Conservation (phyloP, 371 early-diverging fungal genomes). For the Actinomortierella wolfii region DNA sequence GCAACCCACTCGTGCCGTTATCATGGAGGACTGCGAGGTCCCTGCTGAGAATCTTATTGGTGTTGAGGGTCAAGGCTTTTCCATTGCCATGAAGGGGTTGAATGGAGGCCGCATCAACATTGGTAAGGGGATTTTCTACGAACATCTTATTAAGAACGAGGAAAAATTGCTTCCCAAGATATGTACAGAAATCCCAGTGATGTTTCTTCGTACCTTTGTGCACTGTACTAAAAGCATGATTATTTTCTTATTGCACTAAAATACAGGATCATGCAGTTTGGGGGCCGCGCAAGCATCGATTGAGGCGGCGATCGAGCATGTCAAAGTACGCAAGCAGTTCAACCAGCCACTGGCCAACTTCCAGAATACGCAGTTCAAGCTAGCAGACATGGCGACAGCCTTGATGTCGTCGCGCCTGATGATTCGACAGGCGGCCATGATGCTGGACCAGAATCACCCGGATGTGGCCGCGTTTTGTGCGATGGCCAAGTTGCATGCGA, state of each 20-base stretch:
- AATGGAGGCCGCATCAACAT: slow-evolving; percentile 71
- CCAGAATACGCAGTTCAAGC: slow-evolving; percentile 63
- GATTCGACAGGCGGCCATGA: slow-evolving; percentile 61
- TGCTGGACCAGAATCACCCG: slow-evolving; percentile 50
- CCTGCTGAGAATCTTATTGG: slow-evolving; percentile 61
- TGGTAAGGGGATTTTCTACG: slow-evolving; percentile 22
- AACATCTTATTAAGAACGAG: no score
- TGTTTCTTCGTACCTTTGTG: no score
- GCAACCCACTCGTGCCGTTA: slow-evolving; percentile 61
- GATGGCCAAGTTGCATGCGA: slow-evolving; percentile 62
- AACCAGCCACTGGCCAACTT: slow-evolving; percentile 49
- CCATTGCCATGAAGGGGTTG: slow-evolving; percentile 68
- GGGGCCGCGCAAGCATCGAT: slow-evolving; percentile 68
- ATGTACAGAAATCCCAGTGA: no score
- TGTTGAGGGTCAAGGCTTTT: slow-evolving; percentile 63
- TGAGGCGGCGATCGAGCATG: slow-evolving; percentile 57
- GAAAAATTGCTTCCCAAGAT: no score
- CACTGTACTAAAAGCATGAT: background rate
- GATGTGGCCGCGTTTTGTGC: slow-evolving; percentile 48
- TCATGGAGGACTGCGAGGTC: slow-evolving; percentile 61
- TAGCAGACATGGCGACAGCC: slow-evolving; percentile 64
- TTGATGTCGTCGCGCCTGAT: slow-evolving; percentile 57
- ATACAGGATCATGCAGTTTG: slow-evolving; percentile 56
- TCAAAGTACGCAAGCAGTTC: slow-evolving; percentile 63
- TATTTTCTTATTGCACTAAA: background rate